Base-by-base conservation (phyloP, 164 flowering plant genomes). In the Cinnamomum micranthum region DNA sequence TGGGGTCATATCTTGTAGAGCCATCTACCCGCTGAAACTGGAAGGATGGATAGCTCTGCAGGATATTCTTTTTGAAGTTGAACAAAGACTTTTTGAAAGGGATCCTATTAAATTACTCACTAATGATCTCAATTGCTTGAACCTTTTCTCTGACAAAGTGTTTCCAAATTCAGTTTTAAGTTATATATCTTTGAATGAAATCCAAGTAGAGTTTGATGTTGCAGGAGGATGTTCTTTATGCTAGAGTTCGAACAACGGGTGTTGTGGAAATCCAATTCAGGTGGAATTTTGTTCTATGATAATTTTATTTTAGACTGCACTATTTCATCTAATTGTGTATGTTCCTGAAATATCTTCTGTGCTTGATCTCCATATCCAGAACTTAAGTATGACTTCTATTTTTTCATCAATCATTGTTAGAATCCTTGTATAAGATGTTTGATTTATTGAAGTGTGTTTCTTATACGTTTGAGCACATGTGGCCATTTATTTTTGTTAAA, bases 221-320 rank as follows among this genome's bases (percentile, higher is more conserved):
- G 80, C 89, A 95, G 99, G 99, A 95, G 77, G 98, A 95, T 85
- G 91, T 95, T 85, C 96, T 95, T 14, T 85, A 87, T 88, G 98
- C 99, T 62, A 85, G 98, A 78, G 95, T 92, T 70, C 97, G 97
- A 33, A 95, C 98, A 25, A 92, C 95, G 72, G 99, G 99, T 75
- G 99, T 93, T 76, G 97, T 92, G 51, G 97, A 95, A 81, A 93
- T 95, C 69, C 99, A 93, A 75, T 95, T 95, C 87, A 95, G 99
- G 99, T 91, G 75, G 33, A 66, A 6, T 33, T 55, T 73, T 64
- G 69, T 23, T 50, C 31, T 33, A 25, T 27, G 47, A 41, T 41
- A 6, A 41, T 6, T 7, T 6, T 41, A 55, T 20, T 55, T 55
- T 55, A 15, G n/a, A 6, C 60, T 55, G 60, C 60, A 55, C n/a